Evolutionary conservation across 129 eudicot species (phyloP), one percentile per base, ranked within the genome.

Genomic region (Flaveria trinervia): DNA sequence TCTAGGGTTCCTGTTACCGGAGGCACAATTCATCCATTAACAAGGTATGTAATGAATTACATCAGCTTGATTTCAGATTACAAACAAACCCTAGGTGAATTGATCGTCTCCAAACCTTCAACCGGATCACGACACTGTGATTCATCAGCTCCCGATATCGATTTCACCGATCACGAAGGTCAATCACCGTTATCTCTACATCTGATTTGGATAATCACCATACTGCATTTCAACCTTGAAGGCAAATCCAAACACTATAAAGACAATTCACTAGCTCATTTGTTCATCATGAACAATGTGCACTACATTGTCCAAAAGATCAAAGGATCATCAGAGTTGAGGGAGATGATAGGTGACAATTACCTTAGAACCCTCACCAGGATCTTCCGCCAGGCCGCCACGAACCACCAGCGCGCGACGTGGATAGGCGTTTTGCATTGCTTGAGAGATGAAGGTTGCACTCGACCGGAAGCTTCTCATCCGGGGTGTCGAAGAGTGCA

Each of bases 21-120:
- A 26, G 97, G 97, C 2, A 85, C 88, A 0, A 85, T 91, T 64
- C 97, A 88, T 64, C 90, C 95, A 0, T 68, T 89, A 81, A 86
- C 92, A 48, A 89, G 97, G 68, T 92, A 92, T 80, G 97, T 92
- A 70, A 92, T 92, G 97, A 92, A 92, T 48, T 92, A 89, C 52
- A 74, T 83, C 7, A 91, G 89, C 36, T 80, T 89, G 83, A 89
- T 91, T 3, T 81, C 88, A 25, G 95, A 89, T 57, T 91, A 86
- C 33, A 86, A 86, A 79, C 83, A 83, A 51, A 86, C 90, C 0
- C 65, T 91, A 74, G 28, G 78, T 36, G 90, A 91, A 54, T 44
- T 91, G 57, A 86, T 88, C 28, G 85, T 86, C 2, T 79, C 88
- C 9, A 83, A 80, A 75, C 97, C 97, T 14, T 56, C 80, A 15